These are phyloP conservation scores for Erythrophleum ivorense DNA, from an alignment of 331 rosid species.

Conservation along the genomic window DNA sequence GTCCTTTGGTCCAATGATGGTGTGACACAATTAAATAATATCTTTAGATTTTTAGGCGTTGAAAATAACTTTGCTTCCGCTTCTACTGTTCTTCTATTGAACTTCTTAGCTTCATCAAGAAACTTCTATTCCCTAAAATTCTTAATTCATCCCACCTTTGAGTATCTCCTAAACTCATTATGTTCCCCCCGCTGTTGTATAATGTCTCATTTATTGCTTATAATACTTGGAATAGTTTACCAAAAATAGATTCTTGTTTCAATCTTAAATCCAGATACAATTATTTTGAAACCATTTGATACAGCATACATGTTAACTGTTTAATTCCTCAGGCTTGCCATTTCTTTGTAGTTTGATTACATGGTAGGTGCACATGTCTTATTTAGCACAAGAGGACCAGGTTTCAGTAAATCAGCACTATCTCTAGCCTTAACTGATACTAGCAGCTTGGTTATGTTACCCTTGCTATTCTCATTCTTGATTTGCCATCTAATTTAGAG, in stretches of 20 bases:
- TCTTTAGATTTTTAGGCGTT: not conserved
- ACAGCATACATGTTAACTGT: not conserved
- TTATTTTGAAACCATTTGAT: not conserved
- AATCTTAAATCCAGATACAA: not conserved
- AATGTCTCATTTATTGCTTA: not conserved
- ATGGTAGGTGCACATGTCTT: no score
- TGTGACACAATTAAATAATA: not conserved
- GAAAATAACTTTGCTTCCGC: not conserved
- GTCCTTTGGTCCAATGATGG: not conserved
- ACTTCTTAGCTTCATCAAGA: not conserved
- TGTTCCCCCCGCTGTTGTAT: not conserved
- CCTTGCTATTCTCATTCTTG: no score
- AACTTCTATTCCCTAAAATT: no score
- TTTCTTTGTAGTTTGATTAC: not conserved
- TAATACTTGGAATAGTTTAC: not conserved
- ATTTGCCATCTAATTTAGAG: no score
- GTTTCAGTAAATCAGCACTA: no score
- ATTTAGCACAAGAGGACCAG: no score
- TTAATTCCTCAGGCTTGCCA: not conserved
- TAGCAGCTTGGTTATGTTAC: no score
- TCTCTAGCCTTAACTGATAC: no score
- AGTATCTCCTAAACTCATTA: not conserved
- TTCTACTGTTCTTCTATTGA: not conserved
- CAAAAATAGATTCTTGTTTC: not conserved
- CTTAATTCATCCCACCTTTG: not conserved